These are phyloP conservation scores for Neonectria punicea DNA, from an alignment of 2,329 filamentous ascomycete genomes.

Conservation along the genomic window DNA sequence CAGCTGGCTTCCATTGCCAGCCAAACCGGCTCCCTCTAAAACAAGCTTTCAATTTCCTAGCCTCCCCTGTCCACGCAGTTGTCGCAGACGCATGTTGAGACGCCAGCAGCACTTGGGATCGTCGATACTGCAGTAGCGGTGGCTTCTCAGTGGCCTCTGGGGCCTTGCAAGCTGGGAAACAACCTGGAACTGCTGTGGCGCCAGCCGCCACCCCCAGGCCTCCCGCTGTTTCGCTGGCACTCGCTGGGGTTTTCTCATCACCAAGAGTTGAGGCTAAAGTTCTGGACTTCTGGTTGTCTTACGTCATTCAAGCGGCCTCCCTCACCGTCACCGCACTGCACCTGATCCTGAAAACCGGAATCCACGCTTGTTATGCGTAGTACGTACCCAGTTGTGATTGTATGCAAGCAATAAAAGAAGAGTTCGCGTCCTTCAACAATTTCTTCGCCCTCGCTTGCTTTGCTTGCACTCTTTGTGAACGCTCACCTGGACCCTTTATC, in stretches of 20 bases:
- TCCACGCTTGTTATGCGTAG: constrained; percentile 3
- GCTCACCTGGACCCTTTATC: constrained; percentile 27
- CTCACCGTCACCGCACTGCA: constrained; percentile 6
- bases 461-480: constrained; percentile 15
- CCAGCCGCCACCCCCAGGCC: constrained; percentile 20
- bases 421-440: constrained; percentile 8
- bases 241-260: background rate
- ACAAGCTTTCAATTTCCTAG: constrained; percentile 18
- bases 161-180: background rate
- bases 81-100: background rate
- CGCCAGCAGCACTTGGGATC: constrained; percentile 11
- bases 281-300: constrained; percentile 1
- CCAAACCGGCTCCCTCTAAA: background rate
- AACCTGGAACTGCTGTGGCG: constrained; percentile 5
- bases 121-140: constrained; percentile 17
- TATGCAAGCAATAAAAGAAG: constrained; percentile 12
- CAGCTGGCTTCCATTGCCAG: background rate
- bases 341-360: constrained; percentile 24
- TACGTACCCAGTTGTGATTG: background rate
- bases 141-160: constrained; percentile 8
- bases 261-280: background rate
- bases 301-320: constrained; percentile 26
- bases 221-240: constrained; percentile 1
- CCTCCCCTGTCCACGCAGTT: background rate
- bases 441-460: constrained; percentile 3